Base-by-base conservation (phyloP, 495 filamentous ascomycete genomes). In the Parmelia sp. region DNA sequence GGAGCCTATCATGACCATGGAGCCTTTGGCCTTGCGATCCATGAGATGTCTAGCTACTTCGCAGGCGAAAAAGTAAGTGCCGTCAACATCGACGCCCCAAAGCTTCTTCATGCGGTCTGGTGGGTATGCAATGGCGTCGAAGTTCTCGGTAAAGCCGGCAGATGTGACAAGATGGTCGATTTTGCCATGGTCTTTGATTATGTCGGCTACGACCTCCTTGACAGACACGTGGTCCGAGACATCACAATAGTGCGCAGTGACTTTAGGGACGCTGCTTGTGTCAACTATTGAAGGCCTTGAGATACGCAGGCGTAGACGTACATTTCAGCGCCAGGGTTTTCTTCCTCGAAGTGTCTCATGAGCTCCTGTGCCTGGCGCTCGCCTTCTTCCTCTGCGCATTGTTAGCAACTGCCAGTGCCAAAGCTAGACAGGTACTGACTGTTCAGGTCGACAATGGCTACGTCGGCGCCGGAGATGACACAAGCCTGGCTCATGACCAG, bases 91-190 rank as follows among this genome's bases (percentile, higher is more conserved):
- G 70, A 97, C 92, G 17, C 86, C 86, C 91, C 90, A 96, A 21
- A 97, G 83, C 79, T 94, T 95, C 76, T 90, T 84, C 75, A 96
- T 85, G 62, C 92, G 85, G 68, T 96, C 92, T 62, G 89, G 82
- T 0, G 92, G 91, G 75, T 97, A 98, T 64, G 82, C 81, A 71
- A 91, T 88, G 39, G 92, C 92, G 67, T 92, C 87, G 71, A 91
- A 96, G 77, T 97, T 97, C 78, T 98, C 94, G 11, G 89, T 91
- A 79, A 97, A 95, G 10, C 94, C 94, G 36, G 94, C 94, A 11
- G 92, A 96, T 33, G 93, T 97, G 64, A 98, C 92, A 36, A 98
- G 84, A 73, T 88, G 86, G 76, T 97, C 92, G 71, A 97, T 89
- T 71, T 86, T 84, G 72, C 88, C 87, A 73, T 96, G 90, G 62